Evolutionary conservation across 441 rosid species (phyloP).

Genomic region (Syzygium malaccense): DNA sequence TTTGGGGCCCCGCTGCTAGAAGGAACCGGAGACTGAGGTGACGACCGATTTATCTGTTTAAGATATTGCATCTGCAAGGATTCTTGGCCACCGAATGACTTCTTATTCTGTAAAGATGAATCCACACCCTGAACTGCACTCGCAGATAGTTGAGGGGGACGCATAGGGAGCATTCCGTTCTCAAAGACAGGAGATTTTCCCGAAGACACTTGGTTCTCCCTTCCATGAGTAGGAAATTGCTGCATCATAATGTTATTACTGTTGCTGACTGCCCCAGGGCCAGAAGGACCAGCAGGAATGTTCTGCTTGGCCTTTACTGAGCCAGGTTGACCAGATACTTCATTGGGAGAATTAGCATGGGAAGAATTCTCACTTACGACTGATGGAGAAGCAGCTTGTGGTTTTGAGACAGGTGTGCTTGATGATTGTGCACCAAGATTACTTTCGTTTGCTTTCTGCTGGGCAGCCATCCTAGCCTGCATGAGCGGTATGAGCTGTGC

Average conservation of each 20-base stretch:
- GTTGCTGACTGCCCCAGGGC: slow-evolving; percentile 39
- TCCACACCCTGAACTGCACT: slow-evolving; percentile 43
- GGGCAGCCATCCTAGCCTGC: slow-evolving; percentile 87
- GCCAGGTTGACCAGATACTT: slow-evolving; percentile 79
- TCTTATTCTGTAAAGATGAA: slow-evolving; percentile 50
- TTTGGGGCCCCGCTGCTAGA: slow-evolving; percentile 41
- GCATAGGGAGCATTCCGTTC: slow-evolving; percentile 73
- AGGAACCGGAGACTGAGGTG: slow-evolving; percentile 46
- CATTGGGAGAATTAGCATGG: slow-evolving; percentile 75
- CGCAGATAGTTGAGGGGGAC: slow-evolving; percentile 56
- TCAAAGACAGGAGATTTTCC: slow-evolving; percentile 48
- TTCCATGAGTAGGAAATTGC: slow-evolving; percentile 54
- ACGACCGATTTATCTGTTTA: slow-evolving; percentile 59
- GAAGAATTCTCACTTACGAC: slow-evolving; percentile 72
- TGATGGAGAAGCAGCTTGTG: slow-evolving; percentile 65
- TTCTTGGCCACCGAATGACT: slow-evolving; percentile 38
- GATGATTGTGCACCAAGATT: slow-evolving; percentile 45
- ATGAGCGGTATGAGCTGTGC: slow-evolving; percentile 71
- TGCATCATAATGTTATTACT: slow-evolving; percentile 41
- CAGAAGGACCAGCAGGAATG: slow-evolving; percentile 40
- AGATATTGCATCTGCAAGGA: slow-evolving; percentile 53
- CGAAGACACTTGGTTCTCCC: slow-evolving; percentile 64
- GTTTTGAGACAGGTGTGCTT: slow-evolving; percentile 52
- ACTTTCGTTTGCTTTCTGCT: slow-evolving; percentile 70
- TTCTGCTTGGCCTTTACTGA: slow-evolving; percentile 62